Evolutionary conservation across 805 yeast species (phyloP).

Genomic region (Yamadazyma nakazawae): DNA sequence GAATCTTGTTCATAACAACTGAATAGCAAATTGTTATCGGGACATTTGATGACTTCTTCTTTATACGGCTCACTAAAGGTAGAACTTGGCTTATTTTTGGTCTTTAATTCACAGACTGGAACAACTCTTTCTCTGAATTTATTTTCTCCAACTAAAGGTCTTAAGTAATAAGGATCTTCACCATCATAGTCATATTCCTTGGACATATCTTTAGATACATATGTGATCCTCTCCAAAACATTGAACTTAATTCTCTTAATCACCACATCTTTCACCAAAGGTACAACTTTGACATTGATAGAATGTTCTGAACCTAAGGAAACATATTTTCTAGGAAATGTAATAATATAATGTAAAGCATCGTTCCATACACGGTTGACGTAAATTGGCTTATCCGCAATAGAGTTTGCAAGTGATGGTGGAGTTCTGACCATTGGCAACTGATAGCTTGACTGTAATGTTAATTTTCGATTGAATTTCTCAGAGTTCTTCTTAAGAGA

Average conservation of each 20-base stretch:
- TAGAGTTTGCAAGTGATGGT: conserved; percentile 54
- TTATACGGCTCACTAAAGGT: conserved; percentile 43
- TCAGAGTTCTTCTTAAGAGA: conserved; percentile 37
- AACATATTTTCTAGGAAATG: conserved; percentile 68
- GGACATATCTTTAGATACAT: conserved; percentile 53
- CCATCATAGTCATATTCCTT: conserved; percentile 39
- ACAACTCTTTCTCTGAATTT: conserved; percentile 49
- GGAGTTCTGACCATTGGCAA: conserved; percentile 54
- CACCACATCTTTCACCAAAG: conserved; percentile 58
- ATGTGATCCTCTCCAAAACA: conserved; percentile 63
- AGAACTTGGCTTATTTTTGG: conserved; percentile 37
- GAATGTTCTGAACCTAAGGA: conserved; percentile 58
- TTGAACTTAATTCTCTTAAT: conserved; percentile 65
- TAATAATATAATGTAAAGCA: conserved; percentile 63
- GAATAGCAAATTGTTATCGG: conserved; percentile 59
- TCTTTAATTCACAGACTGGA: conserved; percentile 61
- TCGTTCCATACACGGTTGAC: conserved; percentile 76
- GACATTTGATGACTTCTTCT: conserved; percentile 59
- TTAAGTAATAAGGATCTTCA: conserved; percentile 26
- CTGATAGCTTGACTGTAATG: conserved; percentile 26
- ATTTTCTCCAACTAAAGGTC: conserved; percentile 12
- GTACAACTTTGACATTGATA: conserved; percentile 63
- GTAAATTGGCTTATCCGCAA: conserved; percentile 69
- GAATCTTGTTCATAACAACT: conserved; percentile 45
- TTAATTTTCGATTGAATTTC: conserved; percentile 33